phyloP scores from a whole-genome alignment of 257 asterid genomes.

The Solanum paucissectum region DNA sequence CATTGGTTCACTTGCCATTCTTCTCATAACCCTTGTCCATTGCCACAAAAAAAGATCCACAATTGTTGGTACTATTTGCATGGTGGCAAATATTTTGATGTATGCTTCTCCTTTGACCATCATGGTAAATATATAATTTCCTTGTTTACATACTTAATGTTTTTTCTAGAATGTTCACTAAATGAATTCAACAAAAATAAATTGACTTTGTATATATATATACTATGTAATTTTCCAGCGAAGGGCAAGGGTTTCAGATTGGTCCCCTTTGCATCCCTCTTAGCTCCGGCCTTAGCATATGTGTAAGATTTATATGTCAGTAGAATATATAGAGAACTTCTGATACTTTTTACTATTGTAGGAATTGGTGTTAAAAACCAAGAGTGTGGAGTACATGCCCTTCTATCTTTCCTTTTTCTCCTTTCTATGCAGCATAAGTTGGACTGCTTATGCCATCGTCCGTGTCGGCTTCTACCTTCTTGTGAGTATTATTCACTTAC shows the following conservation, averaged over 20 bases:
- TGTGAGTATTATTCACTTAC: constrained; percentile 18
- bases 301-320: not conserved
- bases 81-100: constrained; percentile 60
- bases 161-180: not conserved
- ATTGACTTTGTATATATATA: no score
- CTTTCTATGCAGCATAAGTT: constrained; percentile 57
- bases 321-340: not conserved
- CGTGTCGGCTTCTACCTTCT: constrained; percentile 56
- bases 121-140: constrained; percentile 33
- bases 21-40: constrained; percentile 21
- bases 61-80: constrained; percentile 56
- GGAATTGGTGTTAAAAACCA: constrained; percentile 60
- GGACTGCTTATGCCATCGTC: constrained; percentile 65
- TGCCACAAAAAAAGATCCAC: not conserved
- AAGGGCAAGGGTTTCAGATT: not conserved
- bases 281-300: not conserved
- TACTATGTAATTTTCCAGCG: not conserved
- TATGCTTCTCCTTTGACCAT: constrained; percentile 71
- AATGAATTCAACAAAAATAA: no score
- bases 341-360: constrained; percentile 9
- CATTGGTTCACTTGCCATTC: constrained; percentile 35
- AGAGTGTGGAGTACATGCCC: constrained; percentile 83
- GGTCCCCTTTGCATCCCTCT: not conserved
- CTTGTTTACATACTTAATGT: not conserved
- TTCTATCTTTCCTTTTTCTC: constrained; percentile 62